Conservation (phyloP, 2,329 filamentous ascomycete species). For the Epichloe festucae region DNA sequence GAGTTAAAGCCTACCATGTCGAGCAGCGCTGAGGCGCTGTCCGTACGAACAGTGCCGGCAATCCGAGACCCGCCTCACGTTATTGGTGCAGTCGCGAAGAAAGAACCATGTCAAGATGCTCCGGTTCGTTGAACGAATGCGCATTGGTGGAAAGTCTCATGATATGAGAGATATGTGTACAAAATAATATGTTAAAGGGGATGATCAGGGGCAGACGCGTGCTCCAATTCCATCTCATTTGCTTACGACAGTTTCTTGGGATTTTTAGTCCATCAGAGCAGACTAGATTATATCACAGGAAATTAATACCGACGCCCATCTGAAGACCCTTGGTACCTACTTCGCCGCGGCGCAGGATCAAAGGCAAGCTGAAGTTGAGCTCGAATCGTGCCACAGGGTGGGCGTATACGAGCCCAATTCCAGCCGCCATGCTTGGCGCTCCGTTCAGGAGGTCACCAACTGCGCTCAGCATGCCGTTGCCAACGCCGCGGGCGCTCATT, state of each 20-base stretch:
- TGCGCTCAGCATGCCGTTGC: conserved; percentile 43
- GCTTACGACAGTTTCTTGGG: background rate
- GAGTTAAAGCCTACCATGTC: too few relatives aligned
- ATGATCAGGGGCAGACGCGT: background rate
- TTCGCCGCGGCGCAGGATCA: conserved; percentile 72
- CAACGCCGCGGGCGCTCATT: conserved; percentile 32
- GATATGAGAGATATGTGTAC: too few relatives aligned
- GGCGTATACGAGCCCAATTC: conserved; percentile 84
- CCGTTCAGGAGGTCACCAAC: conserved; percentile 60
- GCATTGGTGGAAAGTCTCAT: too few relatives aligned
- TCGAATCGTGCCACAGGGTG: conserved; percentile 90
- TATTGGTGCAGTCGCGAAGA: too few relatives aligned
- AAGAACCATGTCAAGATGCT: background rate
- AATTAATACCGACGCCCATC: conserved; percentile 93
- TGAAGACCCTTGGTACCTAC: conserved; percentile 82
- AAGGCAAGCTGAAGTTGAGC: conserved; percentile 83
- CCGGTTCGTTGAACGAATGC: background rate
- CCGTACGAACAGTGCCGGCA: too few relatives aligned
- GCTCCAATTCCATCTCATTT: background rate
- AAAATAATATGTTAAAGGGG: too few relatives aligned
- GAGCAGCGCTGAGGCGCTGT: too few relatives aligned
- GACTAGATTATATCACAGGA: conserved; percentile 46
- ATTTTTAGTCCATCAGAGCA: background rate
- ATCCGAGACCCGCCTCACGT: too few relatives aligned
- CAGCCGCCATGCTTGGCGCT: conserved; percentile 73